A percentile compares a stretch with the other conserved stretches of the same genome.
Evolutionary conservation across 2,329 filamentous ascomycete species (phyloP).

Genomic region (Blumeria graminis): DNA sequence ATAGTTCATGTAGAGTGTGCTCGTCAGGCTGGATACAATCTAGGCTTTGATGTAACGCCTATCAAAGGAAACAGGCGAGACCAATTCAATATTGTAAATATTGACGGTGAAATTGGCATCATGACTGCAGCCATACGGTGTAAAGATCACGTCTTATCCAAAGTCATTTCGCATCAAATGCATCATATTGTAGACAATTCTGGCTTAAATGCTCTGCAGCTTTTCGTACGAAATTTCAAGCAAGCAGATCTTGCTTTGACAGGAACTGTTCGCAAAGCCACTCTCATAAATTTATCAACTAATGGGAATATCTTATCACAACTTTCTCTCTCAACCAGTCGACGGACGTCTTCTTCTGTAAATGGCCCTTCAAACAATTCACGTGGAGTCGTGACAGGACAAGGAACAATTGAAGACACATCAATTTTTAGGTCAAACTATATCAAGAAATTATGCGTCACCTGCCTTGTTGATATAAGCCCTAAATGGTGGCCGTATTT

Average conservation of each 20-base stretch:
- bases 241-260: slow-evolving; percentile 79
- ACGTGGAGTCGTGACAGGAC: slow-evolving; percentile 9
- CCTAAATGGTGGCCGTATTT: slow-evolving; percentile 40
- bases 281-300: slow-evolving; percentile 23
- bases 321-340: slow-evolving; percentile 18
- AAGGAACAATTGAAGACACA: slow-evolving; percentile 11
- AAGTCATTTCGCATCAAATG: slow-evolving; percentile 53
- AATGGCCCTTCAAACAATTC: slow-evolving; percentile 8
- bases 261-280: slow-evolving; percentile 81
- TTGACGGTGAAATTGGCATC: slow-evolving; percentile 60
- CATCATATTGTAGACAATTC: slow-evolving; percentile 44
- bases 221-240: slow-evolving; percentile 77
- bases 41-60: slow-evolving; percentile 77
- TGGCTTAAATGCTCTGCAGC: slow-evolving; percentile 59
- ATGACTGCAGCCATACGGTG: slow-evolving; percentile 81
- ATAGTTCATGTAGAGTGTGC: slow-evolving; percentile 71
- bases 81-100: slow-evolving; percentile 51
- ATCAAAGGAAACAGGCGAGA: slow-evolving; percentile 77
- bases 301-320: slow-evolving; percentile 10
- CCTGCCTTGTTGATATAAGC: slow-evolving; percentile 44
- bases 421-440: slow-evolving; percentile 1
- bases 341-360: slow-evolving; percentile 31
- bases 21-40: slow-evolving; percentile 52
- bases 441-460: slow-evolving; percentile 31
- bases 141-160: slow-evolving; percentile 57